Evolutionary conservation across 306 rosid genomes (phyloP).

Genomic region (Arachis hypogaea): DNA sequence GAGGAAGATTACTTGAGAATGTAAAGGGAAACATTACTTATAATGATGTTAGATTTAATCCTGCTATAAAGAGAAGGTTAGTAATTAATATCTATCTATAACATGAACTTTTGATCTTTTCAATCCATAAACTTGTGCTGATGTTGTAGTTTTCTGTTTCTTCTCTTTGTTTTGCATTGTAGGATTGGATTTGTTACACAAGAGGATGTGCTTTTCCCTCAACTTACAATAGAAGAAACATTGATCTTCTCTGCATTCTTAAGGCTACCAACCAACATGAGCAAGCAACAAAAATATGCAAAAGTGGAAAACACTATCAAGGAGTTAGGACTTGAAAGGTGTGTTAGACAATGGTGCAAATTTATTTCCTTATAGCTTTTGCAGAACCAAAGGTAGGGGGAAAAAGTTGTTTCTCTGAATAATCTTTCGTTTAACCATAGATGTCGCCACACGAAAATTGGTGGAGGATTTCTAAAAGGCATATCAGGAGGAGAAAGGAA

Average conservation of each 20-base stretch:
- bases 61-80: conserved; percentile 83
- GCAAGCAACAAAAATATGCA: conserved; percentile 64
- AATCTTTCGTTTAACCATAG: conserved; percentile 50
- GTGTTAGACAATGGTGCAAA: background rate
- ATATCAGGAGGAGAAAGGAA: conserved; percentile 97
- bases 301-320: conserved; percentile 76
- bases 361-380: no score
- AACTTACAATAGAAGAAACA: conserved; percentile 91
- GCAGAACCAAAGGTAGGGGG: no score
- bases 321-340: conserved; percentile 96
- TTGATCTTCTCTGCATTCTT: conserved; percentile 82
- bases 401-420: conserved; percentile 9
- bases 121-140: conserved; percentile 22
- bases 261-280: conserved; percentile 79
- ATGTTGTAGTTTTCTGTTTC: background rate
- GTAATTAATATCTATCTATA: conserved; percentile 5
- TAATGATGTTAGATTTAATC: conserved; percentile 67
- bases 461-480: conserved; percentile 84
- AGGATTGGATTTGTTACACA: conserved; percentile 98
- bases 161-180: conserved; percentile 1
- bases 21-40: conserved; percentile 80
- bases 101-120: conserved; percentile 2
- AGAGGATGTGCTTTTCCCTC: conserved; percentile 92
- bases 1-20: conserved; percentile 79
- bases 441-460: conserved; percentile 90